Evolutionary conservation across 345 rosid genomes (phyloP).

Genomic region (Geranium rotundifolium): DNA sequence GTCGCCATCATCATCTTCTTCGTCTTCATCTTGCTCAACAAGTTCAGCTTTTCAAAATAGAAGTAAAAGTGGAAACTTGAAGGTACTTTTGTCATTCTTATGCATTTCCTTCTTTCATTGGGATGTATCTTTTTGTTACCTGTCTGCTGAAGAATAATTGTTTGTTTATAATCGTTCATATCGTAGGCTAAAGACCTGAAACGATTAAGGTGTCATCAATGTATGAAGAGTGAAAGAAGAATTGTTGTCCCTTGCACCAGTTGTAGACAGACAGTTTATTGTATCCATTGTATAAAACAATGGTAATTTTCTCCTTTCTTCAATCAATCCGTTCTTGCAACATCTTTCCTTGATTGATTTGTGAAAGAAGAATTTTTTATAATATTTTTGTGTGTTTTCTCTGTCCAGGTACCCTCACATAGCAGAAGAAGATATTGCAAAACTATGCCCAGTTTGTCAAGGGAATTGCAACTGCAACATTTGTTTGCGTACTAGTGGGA

Average conservation of each 20-base stretch:
- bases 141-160: too few species aligned
- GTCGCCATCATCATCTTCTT: conserved; percentile 12
- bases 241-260: conserved; percentile 39
- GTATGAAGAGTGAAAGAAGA: conserved; percentile 44
- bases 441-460: conserved; percentile 62
- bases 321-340: not conserved
- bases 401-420: conserved; percentile 61
- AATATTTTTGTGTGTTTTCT: not conserved
- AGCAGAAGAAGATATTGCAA: conserved; percentile 38
- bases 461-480: conserved; percentile 69
- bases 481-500: conserved; percentile 57
- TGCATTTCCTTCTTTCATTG: not conserved
- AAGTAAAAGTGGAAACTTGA: conserved; percentile 10
- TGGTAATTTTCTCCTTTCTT: conserved; percentile 34
- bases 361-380: not conserved
- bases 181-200: conserved; percentile 20
- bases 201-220: conserved; percentile 57
- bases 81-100: conserved; percentile 10
- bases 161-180: conserved; percentile 8
- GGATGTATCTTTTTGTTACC: not conserved
- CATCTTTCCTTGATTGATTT: not conserved
- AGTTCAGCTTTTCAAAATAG: conserved; percentile 9
- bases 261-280: conserved; percentile 36
- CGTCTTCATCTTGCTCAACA: conserved; percentile 15
- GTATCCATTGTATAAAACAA: conserved; percentile 42